Evolutionary conservation across 2,329 filamentous ascomycete genomes (phyloP), one percentile per base, ranked within the genome.

Genomic region (Pezicula carpinea): DNA sequence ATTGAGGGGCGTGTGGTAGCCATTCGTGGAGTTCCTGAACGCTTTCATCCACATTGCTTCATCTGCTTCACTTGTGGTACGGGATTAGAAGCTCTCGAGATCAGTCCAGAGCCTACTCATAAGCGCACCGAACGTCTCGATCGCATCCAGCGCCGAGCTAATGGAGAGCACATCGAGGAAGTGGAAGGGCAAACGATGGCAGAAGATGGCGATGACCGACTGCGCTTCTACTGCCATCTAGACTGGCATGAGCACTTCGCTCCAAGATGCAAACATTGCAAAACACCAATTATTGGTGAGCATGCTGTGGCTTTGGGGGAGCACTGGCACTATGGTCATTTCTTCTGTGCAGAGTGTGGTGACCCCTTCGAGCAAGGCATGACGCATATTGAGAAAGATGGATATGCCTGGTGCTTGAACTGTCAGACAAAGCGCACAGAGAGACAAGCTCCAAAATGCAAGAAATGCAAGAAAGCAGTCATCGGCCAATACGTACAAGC

Each of bases 341-440:
- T 99, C 72, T 99, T 99, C 77, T 99, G 93, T 64, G 93, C 93
- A 35, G 90, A 99, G 74, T 99, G 93, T 64, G 93, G 93, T 56
- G 92, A 99, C 70, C 92, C 93, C 0, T 99, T 99, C 64, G 89
- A 77, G 55, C 74, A 75, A 40, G 79, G 79, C 50, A 79, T 76
- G 69, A 84, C 80, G 39, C 82, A 85, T 60, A 83, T 99, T 46
- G 93, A 99, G 65, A 96, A 96, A 69, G 92, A 97, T 57, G 92
- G 92, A 8, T 97, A 95, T 66, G 93, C 93, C 5, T 99, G 93
- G 91, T 99, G 93, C 68, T 80, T 97, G 39, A 79, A 79, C 18
- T 99, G 93, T 64, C 92, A 97, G 71, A 95, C 91, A 13, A 88
- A 90, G 63, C 82, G 93, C 29, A 96, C 90, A 11, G 89, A 95